A percentile compares a stretch with the other conserved stretches of the same genome.
Conservation (phyloP, 2,329 filamentous ascomycete species). For the Akanthomyces muscarius region DNA sequence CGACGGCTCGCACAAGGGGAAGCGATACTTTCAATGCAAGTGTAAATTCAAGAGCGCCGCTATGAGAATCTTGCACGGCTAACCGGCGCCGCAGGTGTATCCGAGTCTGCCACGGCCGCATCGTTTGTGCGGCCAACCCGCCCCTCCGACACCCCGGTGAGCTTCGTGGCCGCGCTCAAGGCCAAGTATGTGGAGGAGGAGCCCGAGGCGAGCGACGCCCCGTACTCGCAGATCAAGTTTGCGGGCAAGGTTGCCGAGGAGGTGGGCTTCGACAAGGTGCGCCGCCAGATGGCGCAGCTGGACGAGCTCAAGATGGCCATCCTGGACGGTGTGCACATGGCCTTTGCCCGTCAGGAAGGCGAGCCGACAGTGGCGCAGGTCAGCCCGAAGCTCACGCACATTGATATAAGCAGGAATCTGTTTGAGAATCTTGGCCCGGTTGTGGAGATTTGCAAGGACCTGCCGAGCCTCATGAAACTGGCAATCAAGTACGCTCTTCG, state of each 20-base stretch:
- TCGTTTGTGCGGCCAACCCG: conserved; percentile 84
- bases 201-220: conserved; percentile 28
- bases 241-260: conserved; percentile 87
- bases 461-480: conserved; percentile 63
- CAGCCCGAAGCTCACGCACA: conserved; percentile 67
- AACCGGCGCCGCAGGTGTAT: conserved; percentile 46
- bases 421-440: conserved; percentile 66
- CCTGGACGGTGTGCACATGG: conserved; percentile 70
- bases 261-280: conserved; percentile 91
- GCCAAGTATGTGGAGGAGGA: conserved; percentile 69
- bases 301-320: conserved; percentile 76
- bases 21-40: conserved; percentile 79
- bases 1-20: conserved; percentile 74
- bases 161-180: conserved; percentile 74
- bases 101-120: conserved; percentile 63
- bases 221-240: conserved; percentile 52
- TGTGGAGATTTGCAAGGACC: conserved; percentile 63
- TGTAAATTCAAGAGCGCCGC: background rate
- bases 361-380: conserved; percentile 42
- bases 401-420: conserved; percentile 83
- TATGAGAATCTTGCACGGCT: background rate
- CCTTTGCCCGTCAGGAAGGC: conserved; percentile 30
- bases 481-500: conserved; percentile 62
- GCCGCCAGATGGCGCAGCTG: conserved; percentile 71
- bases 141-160: conserved; percentile 60